Evolutionary conservation across 2,329 filamentous ascomycete species (phyloP).

Genomic region (Cryphonectria japonica): DNA sequence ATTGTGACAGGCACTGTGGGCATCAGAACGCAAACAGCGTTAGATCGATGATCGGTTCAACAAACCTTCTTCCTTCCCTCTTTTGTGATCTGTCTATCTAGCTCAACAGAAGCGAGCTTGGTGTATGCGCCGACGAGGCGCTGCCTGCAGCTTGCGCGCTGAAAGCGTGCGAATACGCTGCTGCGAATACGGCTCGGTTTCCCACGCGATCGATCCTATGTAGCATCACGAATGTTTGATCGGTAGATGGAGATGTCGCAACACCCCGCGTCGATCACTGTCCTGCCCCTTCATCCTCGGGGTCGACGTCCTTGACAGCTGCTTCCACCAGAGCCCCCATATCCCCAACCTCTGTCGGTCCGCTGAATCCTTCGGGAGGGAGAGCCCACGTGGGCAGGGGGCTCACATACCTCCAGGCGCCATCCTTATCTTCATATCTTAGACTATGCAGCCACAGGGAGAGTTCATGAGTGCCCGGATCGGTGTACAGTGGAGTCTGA

Average conservation of each 20-base stretch:
- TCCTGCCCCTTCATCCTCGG: constrained; percentile 40
- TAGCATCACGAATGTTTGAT: not conserved
- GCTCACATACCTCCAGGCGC: constrained; percentile 86
- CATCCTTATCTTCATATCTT: constrained; percentile 82
- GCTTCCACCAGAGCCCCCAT: constrained; percentile 64
- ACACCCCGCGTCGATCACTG: constrained; percentile 2
- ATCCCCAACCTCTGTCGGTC: constrained; percentile 69
- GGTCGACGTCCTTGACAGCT: constrained; percentile 48
- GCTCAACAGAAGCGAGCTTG: not conserved
- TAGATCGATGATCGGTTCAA: not conserved
- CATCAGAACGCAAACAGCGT: not conserved
- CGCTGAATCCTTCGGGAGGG: constrained; percentile 72
- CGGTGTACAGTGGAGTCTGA: constrained; percentile 87
- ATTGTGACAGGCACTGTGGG: not conserved
- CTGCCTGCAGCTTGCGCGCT: not conserved
- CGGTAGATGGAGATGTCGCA: not conserved
- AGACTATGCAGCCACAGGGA: constrained; percentile 93
- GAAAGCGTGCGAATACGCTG: not conserved
- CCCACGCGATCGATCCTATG: not conserved
- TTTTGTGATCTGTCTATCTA: not conserved
- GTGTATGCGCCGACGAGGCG: not conserved
- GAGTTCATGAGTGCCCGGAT: constrained; percentile 87
- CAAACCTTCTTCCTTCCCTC: not conserved
- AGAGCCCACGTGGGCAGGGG: constrained; percentile 84
- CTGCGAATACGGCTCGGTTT: not conserved